Evolutionary conservation across 2,329 filamentous ascomycete genomes (phyloP).

Genomic region (Colletotrichum theobromicola): DNA sequence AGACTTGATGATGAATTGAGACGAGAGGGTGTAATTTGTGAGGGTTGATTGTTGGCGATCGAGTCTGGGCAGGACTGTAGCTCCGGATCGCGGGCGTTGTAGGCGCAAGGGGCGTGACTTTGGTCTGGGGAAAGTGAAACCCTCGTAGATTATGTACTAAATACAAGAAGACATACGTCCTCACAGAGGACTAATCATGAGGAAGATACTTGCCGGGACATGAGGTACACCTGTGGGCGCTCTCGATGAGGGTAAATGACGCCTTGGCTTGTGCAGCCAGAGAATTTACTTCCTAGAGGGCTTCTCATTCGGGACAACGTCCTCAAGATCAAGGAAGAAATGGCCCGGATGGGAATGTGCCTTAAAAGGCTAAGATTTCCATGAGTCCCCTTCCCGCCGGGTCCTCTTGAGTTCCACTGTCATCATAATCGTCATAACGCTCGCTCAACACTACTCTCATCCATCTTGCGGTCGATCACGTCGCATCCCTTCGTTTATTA

Average conservation of each 20-base stretch:
- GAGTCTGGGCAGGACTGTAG: background rate
- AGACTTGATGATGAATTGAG: background rate
- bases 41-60: background rate
- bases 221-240: background rate
- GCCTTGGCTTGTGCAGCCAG: background rate
- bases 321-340: background rate
- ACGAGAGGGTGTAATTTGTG: background rate
- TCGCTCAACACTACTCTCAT: background rate
- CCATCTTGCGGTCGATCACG: background rate
- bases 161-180: background rate
- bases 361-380: background rate
- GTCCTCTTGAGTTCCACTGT: background rate
- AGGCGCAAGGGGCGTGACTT: background rate
- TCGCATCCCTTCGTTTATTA: background rate
- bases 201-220: background rate
- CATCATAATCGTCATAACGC: background rate
- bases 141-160: background rate
- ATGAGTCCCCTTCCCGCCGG: background rate
- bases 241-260: background rate
- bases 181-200: background rate
- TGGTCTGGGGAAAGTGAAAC: background rate
- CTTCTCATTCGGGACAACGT: rapidly evolving
- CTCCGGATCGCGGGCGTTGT: background rate
- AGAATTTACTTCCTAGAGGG: background rate
- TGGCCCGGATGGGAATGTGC: background rate